Percentiles rank a stretch among this genome's conserved stretches.
phyloP scores from a whole-genome alignment of 208 protist species.

The Acanthamoeba castellanii region DNA sequence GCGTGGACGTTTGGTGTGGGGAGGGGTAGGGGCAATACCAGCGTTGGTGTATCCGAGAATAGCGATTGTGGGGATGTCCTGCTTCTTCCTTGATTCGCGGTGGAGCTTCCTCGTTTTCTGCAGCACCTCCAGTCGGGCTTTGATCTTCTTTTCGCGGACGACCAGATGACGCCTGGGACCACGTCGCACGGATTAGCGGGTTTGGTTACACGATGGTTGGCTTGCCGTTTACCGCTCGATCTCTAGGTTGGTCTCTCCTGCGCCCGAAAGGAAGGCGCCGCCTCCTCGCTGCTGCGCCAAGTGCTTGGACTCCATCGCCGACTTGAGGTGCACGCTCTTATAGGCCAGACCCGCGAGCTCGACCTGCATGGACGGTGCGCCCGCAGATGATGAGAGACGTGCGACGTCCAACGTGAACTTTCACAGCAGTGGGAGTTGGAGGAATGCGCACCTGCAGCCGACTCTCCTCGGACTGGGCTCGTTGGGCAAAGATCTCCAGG shows the following conservation, averaged over 20 bases:
- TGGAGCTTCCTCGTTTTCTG: constrained; percentile 47
- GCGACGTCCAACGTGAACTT: background rate
- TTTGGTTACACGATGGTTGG: background rate
- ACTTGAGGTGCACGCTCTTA: constrained; percentile 54
- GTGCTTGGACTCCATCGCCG: constrained; percentile 53
- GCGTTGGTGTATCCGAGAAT: constrained; percentile 70
- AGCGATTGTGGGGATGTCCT: constrained; percentile 37
- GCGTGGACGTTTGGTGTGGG: background rate
- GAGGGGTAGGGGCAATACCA: background rate
- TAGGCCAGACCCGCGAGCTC: constrained; percentile 56
- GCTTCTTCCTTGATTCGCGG: constrained; percentile 51
- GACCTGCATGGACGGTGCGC: background rate
- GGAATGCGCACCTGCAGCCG: background rate
- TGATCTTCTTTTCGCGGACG: constrained; percentile 61
- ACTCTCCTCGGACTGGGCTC: constrained; percentile 49
- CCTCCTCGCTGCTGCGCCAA: constrained; percentile 56
- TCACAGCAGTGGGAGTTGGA: background rate
- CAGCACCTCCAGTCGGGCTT: constrained; percentile 3
- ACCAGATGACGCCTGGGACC: background rate
- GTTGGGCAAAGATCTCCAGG: constrained; percentile 57
- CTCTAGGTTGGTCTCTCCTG: constrained; percentile 64
- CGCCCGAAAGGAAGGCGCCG: constrained; percentile 63
- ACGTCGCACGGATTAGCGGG: background rate
- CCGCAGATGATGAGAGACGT: background rate
- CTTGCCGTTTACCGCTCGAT: constrained; percentile 16